Percentiles rank a stretch among this genome's conserved stretches.
phyloP scores from a whole-genome alignment of 805 yeast species.

The Scheffersomyces lignosus region DNA sequence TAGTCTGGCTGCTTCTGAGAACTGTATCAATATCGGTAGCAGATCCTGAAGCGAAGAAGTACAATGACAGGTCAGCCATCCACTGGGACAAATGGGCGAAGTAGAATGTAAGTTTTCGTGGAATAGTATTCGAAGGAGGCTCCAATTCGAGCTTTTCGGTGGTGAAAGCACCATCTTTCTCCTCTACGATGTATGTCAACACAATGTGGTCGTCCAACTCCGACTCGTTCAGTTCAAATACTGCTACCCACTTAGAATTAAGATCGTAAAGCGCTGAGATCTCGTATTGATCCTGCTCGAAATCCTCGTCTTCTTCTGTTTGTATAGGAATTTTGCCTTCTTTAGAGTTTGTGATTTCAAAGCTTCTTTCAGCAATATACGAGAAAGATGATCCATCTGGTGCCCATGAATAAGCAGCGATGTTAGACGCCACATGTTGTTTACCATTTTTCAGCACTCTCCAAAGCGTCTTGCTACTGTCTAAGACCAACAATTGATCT shows the following conservation, averaged over 20 bases:
- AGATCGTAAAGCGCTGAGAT: not conserved
- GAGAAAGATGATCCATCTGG: slow-evolving; percentile 19
- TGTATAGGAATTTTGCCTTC: slow-evolving; percentile 2
- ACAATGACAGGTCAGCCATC: slow-evolving; percentile 27
- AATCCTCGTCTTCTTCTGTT: slow-evolving; percentile 15
- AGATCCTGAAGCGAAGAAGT: slow-evolving; percentile 57
- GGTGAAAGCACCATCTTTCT: slow-evolving; percentile 1
- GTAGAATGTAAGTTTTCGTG: slow-evolving; percentile 50
- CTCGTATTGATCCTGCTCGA: slow-evolving; percentile 15
- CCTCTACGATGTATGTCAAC: slow-evolving; percentile 22
- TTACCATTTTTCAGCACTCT: slow-evolving; percentile 8
- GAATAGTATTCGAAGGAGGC: slow-evolving; percentile 20
- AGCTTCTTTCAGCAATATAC: slow-evolving; percentile 5
- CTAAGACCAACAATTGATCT: slow-evolving; percentile 13
- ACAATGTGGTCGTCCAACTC: slow-evolving; percentile 30
- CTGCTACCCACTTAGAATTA: slow-evolving; percentile 14
- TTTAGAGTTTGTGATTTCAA: not conserved
- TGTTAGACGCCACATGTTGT: not conserved
- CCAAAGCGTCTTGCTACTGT: slow-evolving; percentile 10
- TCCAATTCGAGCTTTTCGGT: not conserved
- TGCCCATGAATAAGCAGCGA: slow-evolving; percentile 12
- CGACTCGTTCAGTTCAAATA: slow-evolving; percentile 25
- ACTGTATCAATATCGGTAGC: slow-evolving; percentile 61
- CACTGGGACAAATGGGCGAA: slow-evolving; percentile 40
- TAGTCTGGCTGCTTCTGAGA: slow-evolving; percentile 7